phyloP scores from a whole-genome alignment of 2,329 filamentous ascomycete species.

The Ophiostoma quercus region DNA sequence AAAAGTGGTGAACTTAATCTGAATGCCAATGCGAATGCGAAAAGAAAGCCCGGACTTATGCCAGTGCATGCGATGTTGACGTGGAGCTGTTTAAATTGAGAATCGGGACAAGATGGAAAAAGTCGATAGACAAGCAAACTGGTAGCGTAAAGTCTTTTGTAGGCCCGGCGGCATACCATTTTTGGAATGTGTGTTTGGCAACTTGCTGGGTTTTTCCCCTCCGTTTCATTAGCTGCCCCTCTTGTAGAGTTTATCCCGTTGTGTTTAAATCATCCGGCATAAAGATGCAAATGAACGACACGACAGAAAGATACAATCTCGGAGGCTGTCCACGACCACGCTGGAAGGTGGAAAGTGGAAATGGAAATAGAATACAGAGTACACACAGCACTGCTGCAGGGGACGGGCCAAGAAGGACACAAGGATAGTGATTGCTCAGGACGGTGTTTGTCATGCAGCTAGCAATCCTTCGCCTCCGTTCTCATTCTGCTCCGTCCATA shows the following conservation, averaged over 20 bases:
- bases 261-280: neutral
- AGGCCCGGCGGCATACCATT: slow-evolving; percentile 9
- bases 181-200: neutral
- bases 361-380: neutral
- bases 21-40: neutral
- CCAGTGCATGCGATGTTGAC: neutral
- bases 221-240: slow-evolving; percentile 7
- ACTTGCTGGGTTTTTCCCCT: neutral
- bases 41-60: neutral
- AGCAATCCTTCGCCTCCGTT: neutral
- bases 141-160: neutral
- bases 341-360: neutral
- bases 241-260: neutral
- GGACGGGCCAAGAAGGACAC: neutral
- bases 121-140: neutral
- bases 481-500: too few species aligned
- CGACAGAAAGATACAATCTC: neutral
- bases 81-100: slow-evolving; percentile 6
- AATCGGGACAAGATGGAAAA: neutral
- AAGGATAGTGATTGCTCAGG: neutral
- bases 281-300: neutral
- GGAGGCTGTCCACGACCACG: too few species aligned
- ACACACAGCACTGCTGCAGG: neutral
- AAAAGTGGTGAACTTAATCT: neutral
- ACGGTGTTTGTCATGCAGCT: neutral